Evolutionary conservation across 345 rosid genomes (phyloP), one percentile per base, ranked within the genome.

Genomic region (Rhizophora apiculata): DNA sequence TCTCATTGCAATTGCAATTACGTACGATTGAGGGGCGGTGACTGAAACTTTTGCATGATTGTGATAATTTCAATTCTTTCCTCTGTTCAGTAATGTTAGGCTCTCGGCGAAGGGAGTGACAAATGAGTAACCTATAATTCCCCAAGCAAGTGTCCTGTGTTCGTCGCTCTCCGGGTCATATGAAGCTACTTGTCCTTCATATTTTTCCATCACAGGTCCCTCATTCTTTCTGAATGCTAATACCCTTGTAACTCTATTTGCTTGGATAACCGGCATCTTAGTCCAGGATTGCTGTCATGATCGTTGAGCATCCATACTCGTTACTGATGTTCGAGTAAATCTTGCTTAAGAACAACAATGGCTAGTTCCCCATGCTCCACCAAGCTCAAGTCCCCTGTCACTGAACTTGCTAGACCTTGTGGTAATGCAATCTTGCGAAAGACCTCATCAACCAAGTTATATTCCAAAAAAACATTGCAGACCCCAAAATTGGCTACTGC

Each of bases 251-350:
- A 24, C 37, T 27, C 21, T 10, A 5, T 8, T 6, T 51, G 16
- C 39, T 18, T 19, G 32, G 0, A 52, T 10, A 19, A 34, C 30
- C 11, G 6, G 2, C 8, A 51, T 0, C 18, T 65, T 11, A 36
- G 36, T 32, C 60, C 68, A 65, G 20, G 60, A 51, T 2, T 31
- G 37, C 6, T 18, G 57, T 34, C 68, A 20, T 65, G 52, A 26
- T 51, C 59, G 10, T 52, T 65, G 59, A 65, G 52, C 58, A 65
- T 58, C 60, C 59, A 65, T 65, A 65, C 19, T 8, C 51, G 29
- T 6, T 20, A 51, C 4, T 65, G 8, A 62, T 8, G 5, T 27
- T 15, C 7, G 19, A 19, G 5, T 30, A 24, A 7, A 18, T 27
- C 3, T 19, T 19, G 3, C 6, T 43, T 8, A 13, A n/a, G 22